Evolutionary conservation across 495 filamentous ascomycete species (phyloP).

Genomic region (Neurospora sp.): DNA sequence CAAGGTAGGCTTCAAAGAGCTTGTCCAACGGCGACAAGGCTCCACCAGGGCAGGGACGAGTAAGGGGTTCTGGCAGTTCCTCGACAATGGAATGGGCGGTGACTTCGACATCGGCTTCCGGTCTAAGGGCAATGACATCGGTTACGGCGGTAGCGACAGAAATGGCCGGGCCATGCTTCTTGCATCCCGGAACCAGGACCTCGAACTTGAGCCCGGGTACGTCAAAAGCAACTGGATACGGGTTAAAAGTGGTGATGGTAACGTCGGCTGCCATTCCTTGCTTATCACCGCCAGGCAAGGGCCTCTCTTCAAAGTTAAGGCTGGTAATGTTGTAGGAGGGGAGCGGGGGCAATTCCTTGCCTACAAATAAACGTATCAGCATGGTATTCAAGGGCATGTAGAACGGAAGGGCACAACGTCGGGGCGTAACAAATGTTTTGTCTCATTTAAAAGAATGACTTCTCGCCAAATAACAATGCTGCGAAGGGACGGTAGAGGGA

Average conservation of each 20-base stretch:
- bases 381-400: conserved; percentile 5
- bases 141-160: conserved; percentile 62
- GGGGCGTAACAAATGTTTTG: not conserved
- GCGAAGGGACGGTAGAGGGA: conserved; percentile 48
- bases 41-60: conserved; percentile 58
- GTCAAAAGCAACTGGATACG: conserved; percentile 62
- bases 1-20: conserved; percentile 72
- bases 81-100: conserved; percentile 58
- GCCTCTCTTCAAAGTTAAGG: conserved; percentile 64
- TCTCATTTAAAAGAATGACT: conserved; percentile 27
- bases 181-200: conserved; percentile 73
- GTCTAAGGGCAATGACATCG: conserved; percentile 49
- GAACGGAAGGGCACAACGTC: not conserved
- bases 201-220: conserved; percentile 76
- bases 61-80: conserved; percentile 60
- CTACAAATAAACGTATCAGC: conserved; percentile 29
- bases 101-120: conserved; percentile 53
- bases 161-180: conserved; percentile 53
- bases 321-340: conserved; percentile 69
- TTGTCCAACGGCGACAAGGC: conserved; percentile 74
- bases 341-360: conserved; percentile 59
- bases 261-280: conserved; percentile 70
- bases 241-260: conserved; percentile 54
- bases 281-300: conserved; percentile 31
- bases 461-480: conserved; percentile 40